Base-by-base conservation (phyloP, 2,329 filamentous ascomycete species). In the Thielaviopsis populi region DNA sequence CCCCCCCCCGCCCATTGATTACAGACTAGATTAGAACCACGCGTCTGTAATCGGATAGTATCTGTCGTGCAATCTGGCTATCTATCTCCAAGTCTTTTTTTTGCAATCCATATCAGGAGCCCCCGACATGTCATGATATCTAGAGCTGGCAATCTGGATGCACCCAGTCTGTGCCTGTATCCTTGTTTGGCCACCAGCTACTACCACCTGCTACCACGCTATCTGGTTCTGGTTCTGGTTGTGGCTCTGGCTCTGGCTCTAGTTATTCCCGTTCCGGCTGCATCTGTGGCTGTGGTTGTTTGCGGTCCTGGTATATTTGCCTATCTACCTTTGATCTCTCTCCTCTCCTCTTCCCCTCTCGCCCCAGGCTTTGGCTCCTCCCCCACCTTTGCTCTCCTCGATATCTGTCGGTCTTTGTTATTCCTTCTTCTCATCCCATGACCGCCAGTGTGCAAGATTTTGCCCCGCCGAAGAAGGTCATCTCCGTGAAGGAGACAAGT, bases 401-500 rank as follows among this genome's bases (percentile, higher is more conserved):
- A 37, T 56, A 56, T 30, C 42, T 46, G 2, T 19, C n/a, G 42
- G 2, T n/a, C 42, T 46, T 46, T 46, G 42, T 19, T 46, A n/a
- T 46, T n/a, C 42, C 42, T 46, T 2, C 42, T 46, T 46, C 42
- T 19, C 42, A 46, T 3, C 42, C 17, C 42, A n/a, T 46, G 42
- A 19, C 42, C n/a, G n/a, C 42, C 42, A 19, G 3, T 7, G 3
- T 7, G 5, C n/a, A n/a, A 46, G 42, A n/a, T 46, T 54, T 33
- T 54, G 50, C 48, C 48, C 48, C 48, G 48, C 48, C 48, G 24
- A 53, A 53, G 13, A 53, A 53, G 48, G 48, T n/a, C 50, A 54
- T 54, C 50, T 30, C 50, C 50, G 24, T 54, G 24, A 4, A 33
- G 27, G 27, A 54, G 50, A 3, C 24, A 2, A 17, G 42, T 19